Conservation (phyloP, 345 rosid species). For the Eucalyptus tenuipes region DNA sequence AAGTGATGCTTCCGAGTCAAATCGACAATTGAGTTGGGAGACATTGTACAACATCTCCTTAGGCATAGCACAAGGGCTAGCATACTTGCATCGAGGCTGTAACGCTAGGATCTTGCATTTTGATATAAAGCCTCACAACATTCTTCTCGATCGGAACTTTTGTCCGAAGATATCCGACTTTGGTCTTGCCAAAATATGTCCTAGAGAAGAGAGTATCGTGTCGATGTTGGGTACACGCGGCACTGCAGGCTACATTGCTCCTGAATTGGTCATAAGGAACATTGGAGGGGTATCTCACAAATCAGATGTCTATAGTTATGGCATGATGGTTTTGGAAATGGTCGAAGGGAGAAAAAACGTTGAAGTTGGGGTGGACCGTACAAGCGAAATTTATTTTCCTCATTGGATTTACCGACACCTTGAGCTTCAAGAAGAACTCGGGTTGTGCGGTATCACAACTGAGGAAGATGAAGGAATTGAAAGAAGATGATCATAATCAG, state of each 20-base stretch:
- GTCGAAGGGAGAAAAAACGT: neutral
- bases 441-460: rapidly evolving
- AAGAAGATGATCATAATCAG: neutral
- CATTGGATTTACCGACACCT: neutral
- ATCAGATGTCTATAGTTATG: neutral
- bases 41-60: neutral
- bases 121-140: neutral
- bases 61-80: neutral
- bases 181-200: neutral
- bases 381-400: neutral
- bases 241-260: neutral
- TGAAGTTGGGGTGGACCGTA: neutral
- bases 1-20: too few relatives aligned
- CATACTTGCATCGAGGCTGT: neutral
- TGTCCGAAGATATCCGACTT: neutral
- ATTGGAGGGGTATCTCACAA: neutral
- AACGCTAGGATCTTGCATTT: neutral
- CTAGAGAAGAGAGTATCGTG: neutral
- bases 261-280: neutral
- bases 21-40: neutral
- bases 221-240: neutral
- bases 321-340: neutral
- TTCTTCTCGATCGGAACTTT: neutral
- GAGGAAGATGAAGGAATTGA: neutral
- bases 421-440: neutral